Evolutionary conservation across 1,284 basidiomycete genomes (phyloP).

Genomic region (Malassezia arunalokei): DNA sequence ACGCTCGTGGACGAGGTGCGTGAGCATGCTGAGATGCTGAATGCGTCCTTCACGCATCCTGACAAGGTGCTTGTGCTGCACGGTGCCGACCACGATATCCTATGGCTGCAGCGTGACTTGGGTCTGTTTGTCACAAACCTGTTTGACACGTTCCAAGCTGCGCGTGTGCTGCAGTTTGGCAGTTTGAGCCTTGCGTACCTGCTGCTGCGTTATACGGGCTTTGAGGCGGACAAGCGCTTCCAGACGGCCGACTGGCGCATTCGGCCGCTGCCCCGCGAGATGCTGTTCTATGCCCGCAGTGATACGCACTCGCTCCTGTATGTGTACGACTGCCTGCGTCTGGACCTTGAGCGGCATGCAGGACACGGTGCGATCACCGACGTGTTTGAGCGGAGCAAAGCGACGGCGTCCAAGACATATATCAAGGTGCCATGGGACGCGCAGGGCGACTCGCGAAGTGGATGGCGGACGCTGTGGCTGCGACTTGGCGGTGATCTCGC

Average conservation of each 20-base stretch:
- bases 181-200: slow-evolving; percentile 70
- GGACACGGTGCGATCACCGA: slow-evolving; percentile 47
- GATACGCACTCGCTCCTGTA: slow-evolving; percentile 90
- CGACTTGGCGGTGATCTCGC: slow-evolving; percentile 48
- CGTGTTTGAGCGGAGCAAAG: slow-evolving; percentile 33
- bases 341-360: slow-evolving; percentile 56
- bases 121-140: slow-evolving; percentile 83
- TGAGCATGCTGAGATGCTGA: slow-evolving; percentile 58
- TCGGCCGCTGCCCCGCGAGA: slow-evolving; percentile 70
- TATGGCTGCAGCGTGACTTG: slow-evolving; percentile 94
- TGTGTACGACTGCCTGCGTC: slow-evolving; percentile 83
- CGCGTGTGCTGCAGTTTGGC: slow-evolving; percentile 60
- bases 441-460: slow-evolving; percentile 29
- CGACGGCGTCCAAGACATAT: slow-evolving; percentile 32
- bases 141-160: slow-evolving; percentile 93
- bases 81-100: slow-evolving; percentile 82
- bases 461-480: slow-evolving; percentile 37
- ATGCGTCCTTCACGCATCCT: slow-evolving; percentile 66
- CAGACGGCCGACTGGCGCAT: slow-evolving; percentile 96
- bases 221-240: slow-evolving; percentile 86
- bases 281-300: slow-evolving; percentile 81
- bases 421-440: slow-evolving; percentile 43
- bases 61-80: slow-evolving; percentile 70
- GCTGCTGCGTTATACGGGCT: slow-evolving; percentile 78
- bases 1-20: slow-evolving; percentile 57